Base-by-base conservation (phyloP, 1,284 basidiomycete species). In the Ceratobasidium sp. region DNA sequence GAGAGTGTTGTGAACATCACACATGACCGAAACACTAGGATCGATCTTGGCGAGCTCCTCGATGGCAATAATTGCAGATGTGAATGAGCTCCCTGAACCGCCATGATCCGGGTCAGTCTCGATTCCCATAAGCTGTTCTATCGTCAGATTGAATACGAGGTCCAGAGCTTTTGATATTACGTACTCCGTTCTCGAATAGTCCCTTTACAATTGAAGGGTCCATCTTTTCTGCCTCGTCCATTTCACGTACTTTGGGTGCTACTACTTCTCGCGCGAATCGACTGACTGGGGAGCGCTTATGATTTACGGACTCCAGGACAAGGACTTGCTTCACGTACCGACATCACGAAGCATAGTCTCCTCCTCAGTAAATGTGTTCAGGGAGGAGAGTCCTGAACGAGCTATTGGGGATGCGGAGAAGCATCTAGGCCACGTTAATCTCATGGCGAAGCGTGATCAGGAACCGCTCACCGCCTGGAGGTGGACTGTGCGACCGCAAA, bases 221-320 rank as follows among this genome's bases (percentile, higher is more conserved):
- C 97, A 99, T 99, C 75, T 82, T 83, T 80, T 99, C 97, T 64
- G 90, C 90, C 83, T 99, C 96, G 78, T 99, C 96, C 97, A 99
- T 99, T 77, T 95, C 93, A 45, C 89, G 86, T 68, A 98, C 96
- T 77, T 88, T 93, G 52, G 97, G 96, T 10, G 81, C 91, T 25
- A 99, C 87, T 35, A 96, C 89, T 68, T 98, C 94, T 70, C 86
- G 82, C 0, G 96, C 93, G 74, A 98, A 98, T 45, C 91, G 88
- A 76, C 85, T 85, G 27, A 97, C 95, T 94, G 72, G 20, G 49
- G n/a, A 7, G 27, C 22, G 43, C 17, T 52, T 43, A n/a, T 31
- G 27, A 68, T 8, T 54, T 13, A 64, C 56, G 13, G 1, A 31
- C 71, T 43, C 35, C 32, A 15, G 49, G 4, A n/a, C 3, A 31